Conservation (phyloP, 1,284 basidiomycete genomes). For the Mycena citricolor region DNA sequence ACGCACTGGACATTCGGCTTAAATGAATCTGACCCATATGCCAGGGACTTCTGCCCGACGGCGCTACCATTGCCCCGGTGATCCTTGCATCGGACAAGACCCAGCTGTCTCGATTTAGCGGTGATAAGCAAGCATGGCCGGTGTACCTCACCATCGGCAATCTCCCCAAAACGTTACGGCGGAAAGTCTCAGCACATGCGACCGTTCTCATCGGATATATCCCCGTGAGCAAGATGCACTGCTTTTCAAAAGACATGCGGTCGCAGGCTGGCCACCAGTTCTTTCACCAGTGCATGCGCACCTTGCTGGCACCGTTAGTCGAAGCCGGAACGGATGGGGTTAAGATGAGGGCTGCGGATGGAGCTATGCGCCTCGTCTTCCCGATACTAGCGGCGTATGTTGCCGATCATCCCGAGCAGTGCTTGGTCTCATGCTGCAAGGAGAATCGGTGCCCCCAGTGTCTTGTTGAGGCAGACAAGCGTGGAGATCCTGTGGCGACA, state of each 20-base stretch:
- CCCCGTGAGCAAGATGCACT: slow-evolving; percentile 24
- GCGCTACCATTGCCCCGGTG: slow-evolving; percentile 64
- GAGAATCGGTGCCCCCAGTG: slow-evolving; percentile 24
- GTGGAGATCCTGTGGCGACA: slow-evolving; percentile 11
- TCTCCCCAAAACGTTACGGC: slow-evolving; percentile 21
- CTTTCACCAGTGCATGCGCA: slow-evolving; percentile 29
- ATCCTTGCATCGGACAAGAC: slow-evolving; percentile 36
- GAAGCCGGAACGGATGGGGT: slow-evolving; percentile 30
- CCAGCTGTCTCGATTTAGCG: slow-evolving; percentile 29
- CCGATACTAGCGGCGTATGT: slow-evolving; percentile 32
- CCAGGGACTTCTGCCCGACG: slow-evolving; percentile 32
- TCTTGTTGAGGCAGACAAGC: slow-evolving; percentile 11
- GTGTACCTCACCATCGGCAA: slow-evolving; percentile 33
- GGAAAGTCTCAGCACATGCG: slow-evolving; percentile 20
- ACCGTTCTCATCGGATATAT: slow-evolving; percentile 30
- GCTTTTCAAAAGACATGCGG: slow-evolving; percentile 17
- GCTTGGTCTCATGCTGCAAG: slow-evolving; percentile 24
- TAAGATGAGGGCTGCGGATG: slow-evolving; percentile 28
- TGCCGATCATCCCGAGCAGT: slow-evolving; percentile 36
- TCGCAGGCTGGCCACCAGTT: slow-evolving; percentile 4
- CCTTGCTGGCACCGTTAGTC: slow-evolving; percentile 28
- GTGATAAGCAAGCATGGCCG: slow-evolving; percentile 27
- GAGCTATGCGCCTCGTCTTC: slow-evolving; percentile 24
- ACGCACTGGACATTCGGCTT: too few relatives aligned
- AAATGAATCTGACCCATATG: too few relatives aligned